Evolutionary conservation across 768 basidiomycete species (phyloP), one percentile per base, ranked within the genome.

Genomic region (Auricularia auricula-judae): DNA sequence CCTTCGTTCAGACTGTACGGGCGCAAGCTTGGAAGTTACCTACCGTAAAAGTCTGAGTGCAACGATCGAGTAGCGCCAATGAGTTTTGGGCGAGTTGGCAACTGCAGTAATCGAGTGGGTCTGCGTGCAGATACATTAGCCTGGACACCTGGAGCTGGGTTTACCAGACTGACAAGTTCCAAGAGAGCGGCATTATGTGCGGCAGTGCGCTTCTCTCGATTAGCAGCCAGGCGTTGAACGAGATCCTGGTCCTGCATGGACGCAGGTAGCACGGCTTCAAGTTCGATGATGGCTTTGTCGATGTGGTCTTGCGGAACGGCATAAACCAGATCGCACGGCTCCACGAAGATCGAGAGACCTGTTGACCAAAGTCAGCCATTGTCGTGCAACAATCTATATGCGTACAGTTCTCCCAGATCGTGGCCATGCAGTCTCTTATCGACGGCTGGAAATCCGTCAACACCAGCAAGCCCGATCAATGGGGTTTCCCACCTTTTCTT

Each of bases 41-140:
- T 59, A 59, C 56, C 56, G 23, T n/a, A 92, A 76, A 70, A 83
- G 83, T 64, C 87, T 79, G 35, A 86, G 78, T 10, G 89, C 88
- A 43, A 84, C 83, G 51, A 91, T 87, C 4, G 79, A 76, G 71
- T 93, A 93, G 64, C 85, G 82, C 91, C 91, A 92, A 71, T 93
- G 91, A 3, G 87, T 91, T 16, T 77, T 74, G 3, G 81, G 68
- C 34, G 84, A 82, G 23, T 82, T 78, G 1, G 83, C 89, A 43
- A 89, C 79, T 35, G 81, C 77, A 36, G 89, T 73, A 18, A 88
- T 76, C 29, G 77, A 68, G 0, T 73, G 68, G 3, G 74, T 77
- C 82, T 82, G 69, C 43, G 70, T 47, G 68, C 61, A 65, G 36
- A 12, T 59, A 62, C 43, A 29, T 61, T 21, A 62, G 44, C 11